Conservation (phyloP, 129 eudicot genomes). For the Arctium lappa region DNA sequence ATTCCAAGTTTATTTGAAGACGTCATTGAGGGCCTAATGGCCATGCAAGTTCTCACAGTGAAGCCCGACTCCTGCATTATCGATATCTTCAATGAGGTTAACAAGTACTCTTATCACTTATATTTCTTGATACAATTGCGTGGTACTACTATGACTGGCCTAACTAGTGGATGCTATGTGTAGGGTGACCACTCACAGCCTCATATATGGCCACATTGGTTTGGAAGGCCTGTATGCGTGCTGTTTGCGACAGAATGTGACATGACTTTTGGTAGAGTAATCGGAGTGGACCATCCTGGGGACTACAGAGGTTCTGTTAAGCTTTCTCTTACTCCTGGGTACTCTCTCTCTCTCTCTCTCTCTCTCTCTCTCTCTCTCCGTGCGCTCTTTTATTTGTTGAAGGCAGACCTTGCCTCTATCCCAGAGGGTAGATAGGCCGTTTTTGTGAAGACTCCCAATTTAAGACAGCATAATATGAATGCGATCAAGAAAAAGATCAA, state of each 20-base stretch:
- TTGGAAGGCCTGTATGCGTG: conserved; percentile 69
- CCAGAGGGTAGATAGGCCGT: too few relatives aligned
- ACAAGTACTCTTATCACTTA: not conserved
- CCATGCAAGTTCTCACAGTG: conserved; percentile 47
- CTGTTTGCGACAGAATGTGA: conserved; percentile 66
- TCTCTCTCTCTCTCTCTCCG: not conserved
- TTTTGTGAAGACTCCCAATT: too few relatives aligned
- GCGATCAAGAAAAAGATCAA: too few relatives aligned
- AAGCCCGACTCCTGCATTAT: conserved; percentile 73
- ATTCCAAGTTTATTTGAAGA: conserved; percentile 63
- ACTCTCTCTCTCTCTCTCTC: conserved; percentile 17
- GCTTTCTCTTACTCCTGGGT: conserved; percentile 80
- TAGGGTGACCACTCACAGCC: conserved; percentile 85
- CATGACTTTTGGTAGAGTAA: conserved; percentile 57
- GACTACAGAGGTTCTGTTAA: conserved; percentile 59
- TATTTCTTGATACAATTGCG: not conserved
- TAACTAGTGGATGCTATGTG: conserved; percentile 19
- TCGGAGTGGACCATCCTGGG: conserved; percentile 52
- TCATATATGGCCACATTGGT: conserved; percentile 60
- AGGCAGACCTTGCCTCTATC: too few relatives aligned
- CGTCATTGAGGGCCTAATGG: conserved; percentile 47
- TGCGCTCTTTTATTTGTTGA: too few relatives aligned
- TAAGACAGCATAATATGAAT: too few relatives aligned
- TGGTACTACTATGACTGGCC: not conserved
- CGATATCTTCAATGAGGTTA: conserved; percentile 71